Percentiles rank a stretch among this genome's conserved stretches.
These are phyloP conservation scores for Fusarium nanum DNA, from an alignment of 2,329 filamentous ascomycete species.

Conservation along the genomic window DNA sequence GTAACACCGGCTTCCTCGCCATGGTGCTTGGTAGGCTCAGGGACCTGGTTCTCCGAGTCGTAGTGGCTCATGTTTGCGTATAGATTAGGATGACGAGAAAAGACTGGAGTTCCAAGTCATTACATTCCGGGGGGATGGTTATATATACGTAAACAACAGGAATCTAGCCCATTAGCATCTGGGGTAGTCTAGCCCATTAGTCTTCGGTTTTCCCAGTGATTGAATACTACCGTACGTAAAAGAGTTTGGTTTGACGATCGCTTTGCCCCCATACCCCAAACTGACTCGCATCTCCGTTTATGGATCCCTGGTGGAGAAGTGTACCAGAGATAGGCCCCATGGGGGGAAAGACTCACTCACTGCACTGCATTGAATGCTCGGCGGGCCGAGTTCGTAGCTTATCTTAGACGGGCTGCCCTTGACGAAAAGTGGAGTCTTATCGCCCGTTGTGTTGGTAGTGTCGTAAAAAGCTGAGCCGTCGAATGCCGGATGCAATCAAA, in stretches of 20 bases:
- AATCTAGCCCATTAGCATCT: slow-evolving; percentile 10
- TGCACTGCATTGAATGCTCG: background rate
- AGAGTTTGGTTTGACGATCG: slow-evolving; percentile 30
- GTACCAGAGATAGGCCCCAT: slow-evolving; percentile 24
- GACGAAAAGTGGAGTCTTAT: slow-evolving; percentile 12
- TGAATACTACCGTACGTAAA: slow-evolving; percentile 13
- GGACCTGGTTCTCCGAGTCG: slow-evolving; percentile 31
- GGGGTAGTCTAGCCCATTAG: slow-evolving; percentile 16
- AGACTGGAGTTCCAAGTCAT: too few species aligned
- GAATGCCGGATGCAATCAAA: slow-evolving; percentile 25
- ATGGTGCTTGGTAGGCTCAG: slow-evolving; percentile 19
- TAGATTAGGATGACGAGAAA: too few species aligned
- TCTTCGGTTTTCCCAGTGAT: background rate
- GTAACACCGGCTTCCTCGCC: slow-evolving; percentile 9
- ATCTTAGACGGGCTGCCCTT: slow-evolving; percentile 11
- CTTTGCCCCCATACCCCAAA: slow-evolving; percentile 31
- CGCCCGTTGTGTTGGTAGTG: background rate
- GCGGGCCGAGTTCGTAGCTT: slow-evolving; percentile 32
- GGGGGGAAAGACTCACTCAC: slow-evolving; percentile 1
- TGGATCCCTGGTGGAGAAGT: slow-evolving; percentile 18
- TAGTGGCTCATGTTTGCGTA: slow-evolving; percentile 27
- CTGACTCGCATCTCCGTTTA: slow-evolving; percentile 37
- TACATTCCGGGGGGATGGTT: slow-evolving; percentile 15
- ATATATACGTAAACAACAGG: slow-evolving; percentile 18
- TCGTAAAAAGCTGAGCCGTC: slow-evolving; percentile 16